Base-by-base conservation (phyloP, 2,329 filamentous ascomycete genomes). In the Ceratocystis smalleyi region DNA sequence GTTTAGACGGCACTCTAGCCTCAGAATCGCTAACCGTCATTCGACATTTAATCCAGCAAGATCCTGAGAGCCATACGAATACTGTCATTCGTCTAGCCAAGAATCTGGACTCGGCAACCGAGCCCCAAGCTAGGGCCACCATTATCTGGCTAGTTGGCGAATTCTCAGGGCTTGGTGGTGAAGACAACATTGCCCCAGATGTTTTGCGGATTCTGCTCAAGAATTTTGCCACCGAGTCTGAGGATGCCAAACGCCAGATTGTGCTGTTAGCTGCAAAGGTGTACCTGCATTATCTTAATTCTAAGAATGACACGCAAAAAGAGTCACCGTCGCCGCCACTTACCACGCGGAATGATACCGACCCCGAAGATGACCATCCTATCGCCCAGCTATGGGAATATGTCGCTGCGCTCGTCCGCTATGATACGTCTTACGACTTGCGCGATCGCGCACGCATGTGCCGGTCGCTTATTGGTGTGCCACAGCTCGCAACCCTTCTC, bases 131-230 rank as follows among this genome's bases (percentile, higher is more conserved):
- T 2, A 82, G 94, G 68, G 94, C 94, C 2, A 96, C 89, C 61
- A 96, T 99, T 68, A 88, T 99, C 69, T 99, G 94, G 94, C 83
- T 99, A 0, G 91, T 97, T 0, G 94, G 94, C 57, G 94, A 99
- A 74, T 97, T 95, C 70, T 84, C 92, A 0, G 89, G 90, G 0
- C 74, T 87, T 2, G 84, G 90, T 64, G 82, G 86, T 8, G 86
- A 91, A 66, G 86, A 94, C 72, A 95, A 95, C 70, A 92, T 99
- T 67, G 94, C 94, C 0, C 86, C 92, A 0, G 94, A 99, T 71
- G 91, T 97, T 5, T 77, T 97, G 43, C 84, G 94, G 6, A 92
- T 97, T 54, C 77, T 99, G 1, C 81, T 91, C 55, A 92, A 91
- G 72, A 87, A 86, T 19, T 99, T 97, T 71, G 79, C 85, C 1